A percentile compares a stretch with the other conserved stretches of the same genome.
Evolutionary conservation across 2,329 filamentous ascomycete species (phyloP).

Genomic region (Emergomyces africanus): DNA sequence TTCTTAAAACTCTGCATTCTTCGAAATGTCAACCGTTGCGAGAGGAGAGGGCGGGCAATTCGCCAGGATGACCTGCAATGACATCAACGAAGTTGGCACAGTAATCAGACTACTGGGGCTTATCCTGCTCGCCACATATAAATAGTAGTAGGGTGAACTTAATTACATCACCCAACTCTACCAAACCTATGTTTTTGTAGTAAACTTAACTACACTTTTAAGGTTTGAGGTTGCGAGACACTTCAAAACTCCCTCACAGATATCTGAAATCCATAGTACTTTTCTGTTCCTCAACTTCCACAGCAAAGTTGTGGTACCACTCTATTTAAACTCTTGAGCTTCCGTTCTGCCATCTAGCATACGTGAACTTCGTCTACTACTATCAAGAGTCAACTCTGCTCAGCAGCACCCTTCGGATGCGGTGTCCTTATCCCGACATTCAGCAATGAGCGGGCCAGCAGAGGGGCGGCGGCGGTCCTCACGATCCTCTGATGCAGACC

Average conservation of each 20-base stretch:
- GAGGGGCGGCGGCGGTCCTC: constrained; percentile 5
- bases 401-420: background rate
- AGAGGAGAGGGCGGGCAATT: background rate
- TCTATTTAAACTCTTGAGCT: background rate
- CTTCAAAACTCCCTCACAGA: background rate
- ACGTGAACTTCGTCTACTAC: background rate
- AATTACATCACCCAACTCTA: background rate
- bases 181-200: no score
- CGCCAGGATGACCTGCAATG: background rate
- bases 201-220: no score
- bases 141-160: background rate
- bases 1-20: background rate
- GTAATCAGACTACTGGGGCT: no score
- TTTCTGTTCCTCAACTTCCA: background rate
- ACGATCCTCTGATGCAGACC: constrained; percentile 35
- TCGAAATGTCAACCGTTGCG: background rate
- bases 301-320: background rate
- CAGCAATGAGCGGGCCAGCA: constrained; percentile 29
- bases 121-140: background rate
- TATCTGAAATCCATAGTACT: background rate
- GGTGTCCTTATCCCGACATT: background rate
- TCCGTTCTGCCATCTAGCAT: background rate
- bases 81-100: background rate
- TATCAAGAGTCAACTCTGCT: no score
- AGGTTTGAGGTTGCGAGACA: background rate